These are phyloP conservation scores for Ophiostoma triangulosporum DNA, from an alignment of 2,329 filamentous ascomycete species.

Conservation along the genomic window DNA sequence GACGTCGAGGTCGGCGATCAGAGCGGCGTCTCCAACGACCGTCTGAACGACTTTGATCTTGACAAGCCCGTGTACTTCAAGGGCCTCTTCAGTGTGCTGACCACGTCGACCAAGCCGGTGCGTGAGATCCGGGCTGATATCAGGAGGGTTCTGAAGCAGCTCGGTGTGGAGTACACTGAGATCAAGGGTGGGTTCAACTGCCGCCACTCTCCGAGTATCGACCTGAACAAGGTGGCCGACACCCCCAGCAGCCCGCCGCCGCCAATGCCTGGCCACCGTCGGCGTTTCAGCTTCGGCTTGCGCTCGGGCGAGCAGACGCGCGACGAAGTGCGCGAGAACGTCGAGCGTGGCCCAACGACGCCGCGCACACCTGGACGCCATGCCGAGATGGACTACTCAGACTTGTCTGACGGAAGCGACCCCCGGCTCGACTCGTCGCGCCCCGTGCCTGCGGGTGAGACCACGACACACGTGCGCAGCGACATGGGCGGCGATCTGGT, in stretches of 20 bases:
- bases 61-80: slow-evolving; percentile 93
- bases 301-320: slow-evolving; percentile 41
- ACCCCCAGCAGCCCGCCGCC: slow-evolving; percentile 44
- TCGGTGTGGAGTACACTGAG: slow-evolving; percentile 83
- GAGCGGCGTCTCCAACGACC: slow-evolving; percentile 46
- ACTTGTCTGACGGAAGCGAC: slow-evolving; percentile 67
- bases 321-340: slow-evolving; percentile 52
- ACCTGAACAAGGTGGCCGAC: slow-evolving; percentile 61
- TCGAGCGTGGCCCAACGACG: slow-evolving; percentile 29
- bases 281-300: slow-evolving; percentile 75
- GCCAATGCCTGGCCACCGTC: slow-evolving; percentile 44
- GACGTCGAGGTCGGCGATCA: slow-evolving; percentile 60
- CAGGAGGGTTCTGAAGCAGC: slow-evolving; percentile 72
- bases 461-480: slow-evolving; percentile 79
- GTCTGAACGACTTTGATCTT: slow-evolving; percentile 56
- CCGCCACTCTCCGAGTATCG: slow-evolving; percentile 77
- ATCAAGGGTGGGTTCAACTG: slow-evolving; percentile 92
- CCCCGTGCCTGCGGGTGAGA: slow-evolving; percentile 55
- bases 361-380: slow-evolving; percentile 31
- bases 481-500: slow-evolving; percentile 76
- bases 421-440: slow-evolving; percentile 34
- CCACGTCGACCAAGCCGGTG: slow-evolving; percentile 84
- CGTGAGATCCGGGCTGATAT: slow-evolving; percentile 77
- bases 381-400: slow-evolving; percentile 64
- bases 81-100: slow-evolving; percentile 92